phyloP scores from a whole-genome alignment of 139 green algal genomes.

The Chlamydomonas eustigma region DNA sequence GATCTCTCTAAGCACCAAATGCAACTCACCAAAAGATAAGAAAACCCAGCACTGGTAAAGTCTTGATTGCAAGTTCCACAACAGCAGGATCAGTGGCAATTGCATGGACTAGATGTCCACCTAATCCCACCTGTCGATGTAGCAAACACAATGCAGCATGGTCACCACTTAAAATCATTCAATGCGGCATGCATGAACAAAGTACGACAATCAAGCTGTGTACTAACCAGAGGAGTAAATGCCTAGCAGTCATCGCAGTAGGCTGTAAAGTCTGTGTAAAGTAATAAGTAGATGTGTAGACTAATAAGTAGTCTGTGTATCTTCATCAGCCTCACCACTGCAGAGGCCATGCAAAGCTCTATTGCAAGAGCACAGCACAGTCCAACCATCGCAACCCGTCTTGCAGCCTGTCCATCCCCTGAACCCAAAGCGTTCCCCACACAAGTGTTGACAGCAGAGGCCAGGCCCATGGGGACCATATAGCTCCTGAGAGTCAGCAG shows the following conservation, averaged over 20 bases:
- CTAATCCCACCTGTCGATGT: too few species aligned
- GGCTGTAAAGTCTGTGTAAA: too few species aligned
- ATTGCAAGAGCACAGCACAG: neutral
- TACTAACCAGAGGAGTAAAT: too few species aligned
- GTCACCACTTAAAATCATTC: too few species aligned
- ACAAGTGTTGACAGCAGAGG: conserved; percentile 37
- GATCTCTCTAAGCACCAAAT: neutral
- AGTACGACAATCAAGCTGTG: too few species aligned
- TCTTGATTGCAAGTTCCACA: neutral
- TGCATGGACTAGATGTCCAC: too few species aligned
- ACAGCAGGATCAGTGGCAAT: neutral
- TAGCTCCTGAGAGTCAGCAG: conserved; percentile 19
- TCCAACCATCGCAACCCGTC: neutral
- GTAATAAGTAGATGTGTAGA: too few species aligned
- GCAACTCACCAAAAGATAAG: neutral
- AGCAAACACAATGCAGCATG: too few species aligned
- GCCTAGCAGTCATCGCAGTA: too few species aligned
- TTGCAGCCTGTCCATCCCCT: conserved; percentile 19
- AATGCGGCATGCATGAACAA: too few species aligned
- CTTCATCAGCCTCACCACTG: too few species aligned
- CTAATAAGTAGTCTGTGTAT: too few species aligned
- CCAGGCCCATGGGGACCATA: conserved; percentile 47
- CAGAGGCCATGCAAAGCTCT: neutral
- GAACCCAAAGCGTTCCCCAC: conserved; percentile 43
- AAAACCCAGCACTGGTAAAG: neutral